Conservation (phyloP, 768 basidiomycete species). For the Termitomyces sp. region DNA sequence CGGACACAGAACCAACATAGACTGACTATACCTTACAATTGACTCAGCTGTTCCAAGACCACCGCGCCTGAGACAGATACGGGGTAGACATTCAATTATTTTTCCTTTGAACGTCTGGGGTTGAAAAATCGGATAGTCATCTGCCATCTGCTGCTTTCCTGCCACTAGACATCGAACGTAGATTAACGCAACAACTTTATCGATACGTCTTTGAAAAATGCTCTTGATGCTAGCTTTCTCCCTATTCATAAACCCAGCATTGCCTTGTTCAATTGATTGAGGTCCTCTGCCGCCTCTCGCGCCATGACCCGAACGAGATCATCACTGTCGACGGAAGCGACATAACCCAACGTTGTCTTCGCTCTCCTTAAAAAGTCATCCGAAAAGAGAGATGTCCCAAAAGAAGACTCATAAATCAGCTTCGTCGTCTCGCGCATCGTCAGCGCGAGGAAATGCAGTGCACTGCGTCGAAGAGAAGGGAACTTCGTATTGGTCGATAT, state of each 20-base stretch:
- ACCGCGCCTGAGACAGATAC: slow-evolving; percentile 91
- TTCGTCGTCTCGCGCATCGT: slow-evolving; percentile 57
- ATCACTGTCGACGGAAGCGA: slow-evolving; percentile 70
- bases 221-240: neutral
- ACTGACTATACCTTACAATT: slow-evolving; percentile 57
- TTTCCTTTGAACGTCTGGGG: neutral
- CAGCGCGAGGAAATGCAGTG: slow-evolving; percentile 73
- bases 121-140: neutral
- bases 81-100: slow-evolving; percentile 48
- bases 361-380: slow-evolving; percentile 40
- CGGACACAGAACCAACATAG: slow-evolving; percentile 46
- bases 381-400: slow-evolving; percentile 25
- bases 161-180: neutral
- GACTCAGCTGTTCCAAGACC: slow-evolving; percentile 70
- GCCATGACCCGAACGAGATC: slow-evolving; percentile 71
- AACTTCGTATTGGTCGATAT: slow-evolving; percentile 55
- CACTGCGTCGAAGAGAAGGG: slow-evolving; percentile 80
- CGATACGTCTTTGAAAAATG: neutral
- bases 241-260: slow-evolving; percentile 30
- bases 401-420: slow-evolving; percentile 41
- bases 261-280: slow-evolving; percentile 46
- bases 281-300: slow-evolving; percentile 53
- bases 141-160: neutral
- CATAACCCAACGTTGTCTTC: slow-evolving; percentile 59
- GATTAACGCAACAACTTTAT: neutral